phyloP scores from a whole-genome alignment of 805 yeast species.

The Candida germanica region DNA sequence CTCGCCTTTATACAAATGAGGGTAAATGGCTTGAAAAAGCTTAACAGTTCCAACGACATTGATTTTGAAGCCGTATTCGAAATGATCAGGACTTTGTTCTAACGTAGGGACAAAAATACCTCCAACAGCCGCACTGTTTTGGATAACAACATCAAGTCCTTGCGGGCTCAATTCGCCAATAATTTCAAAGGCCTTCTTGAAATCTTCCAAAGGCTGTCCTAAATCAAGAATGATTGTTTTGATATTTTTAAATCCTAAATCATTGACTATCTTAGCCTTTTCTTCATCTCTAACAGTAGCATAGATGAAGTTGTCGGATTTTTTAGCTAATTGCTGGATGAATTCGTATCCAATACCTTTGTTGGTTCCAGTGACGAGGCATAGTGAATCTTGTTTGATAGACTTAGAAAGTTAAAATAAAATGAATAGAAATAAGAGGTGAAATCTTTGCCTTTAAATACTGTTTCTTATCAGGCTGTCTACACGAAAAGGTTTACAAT shows the following conservation, averaged over 20 bases:
- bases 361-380: constrained; percentile 41
- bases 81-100: constrained; percentile 4
- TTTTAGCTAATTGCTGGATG: constrained; percentile 19
- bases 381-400: constrained; percentile 12
- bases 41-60: constrained; percentile 11
- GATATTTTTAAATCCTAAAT: constrained; percentile 6
- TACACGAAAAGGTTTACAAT: too few relatives aligned
- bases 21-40: constrained; percentile 23
- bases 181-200: constrained; percentile 11
- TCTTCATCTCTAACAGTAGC: constrained; percentile 24
- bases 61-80: constrained; percentile 5
- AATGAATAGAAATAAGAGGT: too few relatives aligned
- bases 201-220: constrained; percentile 2
- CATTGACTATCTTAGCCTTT: constrained; percentile 12
- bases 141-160: constrained; percentile 31
- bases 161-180: constrained; percentile 17
- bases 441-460: too few relatives aligned
- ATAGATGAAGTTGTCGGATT: constrained; percentile 18
- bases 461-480: too few relatives aligned
- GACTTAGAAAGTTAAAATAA: too few relatives aligned
- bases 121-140: constrained; percentile 20
- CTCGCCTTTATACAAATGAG: constrained; percentile 19
- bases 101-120: not conserved
- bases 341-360: constrained; percentile 39
- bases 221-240: constrained; percentile 13